phyloP scores from a whole-genome alignment of 345 rosid genomes.

The Pistacia integerrima region DNA sequence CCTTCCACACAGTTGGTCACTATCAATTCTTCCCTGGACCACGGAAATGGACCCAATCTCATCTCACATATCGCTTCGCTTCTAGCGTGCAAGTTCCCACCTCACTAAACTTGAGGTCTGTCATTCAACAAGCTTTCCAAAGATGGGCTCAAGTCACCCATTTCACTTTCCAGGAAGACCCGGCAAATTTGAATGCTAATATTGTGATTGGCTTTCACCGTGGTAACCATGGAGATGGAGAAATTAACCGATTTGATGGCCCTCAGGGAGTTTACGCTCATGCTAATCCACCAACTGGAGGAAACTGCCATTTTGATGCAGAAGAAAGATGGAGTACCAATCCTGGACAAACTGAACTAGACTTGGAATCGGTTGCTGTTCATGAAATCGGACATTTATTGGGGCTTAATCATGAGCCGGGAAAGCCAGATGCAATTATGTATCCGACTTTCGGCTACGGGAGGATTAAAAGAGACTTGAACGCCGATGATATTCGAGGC shows the following conservation, averaged over 20 bases:
- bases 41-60: constrained; percentile 3
- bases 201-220: constrained; percentile 20
- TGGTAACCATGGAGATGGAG: constrained; percentile 20
- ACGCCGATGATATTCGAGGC: constrained; percentile 5
- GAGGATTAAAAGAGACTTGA: not conserved
- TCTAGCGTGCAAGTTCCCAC: not conserved
- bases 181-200: not conserved
- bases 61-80: constrained; percentile 20
- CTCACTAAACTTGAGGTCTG: not conserved
- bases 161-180: constrained; percentile 13
- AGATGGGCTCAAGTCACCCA: constrained; percentile 7
- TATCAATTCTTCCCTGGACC: not conserved
- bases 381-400: constrained; percentile 35
- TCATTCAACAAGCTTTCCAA: not conserved
- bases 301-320: constrained; percentile 26
- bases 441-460: constrained; percentile 2
- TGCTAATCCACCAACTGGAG: constrained; percentile 11
- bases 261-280: constrained; percentile 15
- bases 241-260: constrained; percentile 13
- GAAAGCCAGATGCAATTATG: constrained; percentile 22
- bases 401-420: constrained; percentile 26
- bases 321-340: constrained; percentile 26
- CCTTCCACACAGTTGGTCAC: constrained; percentile 12
- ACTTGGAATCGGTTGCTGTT: constrained; percentile 34
- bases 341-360: constrained; percentile 12